Evolutionary conservation across 2,329 filamentous ascomycete genomes (phyloP).

Genomic region (Coccinonectria pachysandricola): DNA sequence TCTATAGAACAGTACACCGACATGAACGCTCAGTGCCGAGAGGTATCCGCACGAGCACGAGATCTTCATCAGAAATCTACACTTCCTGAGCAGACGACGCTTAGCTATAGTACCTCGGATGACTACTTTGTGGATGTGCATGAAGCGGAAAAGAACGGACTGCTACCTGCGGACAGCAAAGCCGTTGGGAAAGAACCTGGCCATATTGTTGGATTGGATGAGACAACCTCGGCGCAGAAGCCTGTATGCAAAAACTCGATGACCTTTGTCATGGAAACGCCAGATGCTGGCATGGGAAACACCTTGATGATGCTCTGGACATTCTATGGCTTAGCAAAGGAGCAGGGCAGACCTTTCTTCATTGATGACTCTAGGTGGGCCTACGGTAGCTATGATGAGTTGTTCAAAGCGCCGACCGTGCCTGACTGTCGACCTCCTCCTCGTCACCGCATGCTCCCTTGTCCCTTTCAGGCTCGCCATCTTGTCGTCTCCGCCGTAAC

Average conservation of each 20-base stretch:
- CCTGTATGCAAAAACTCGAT: slow-evolving; percentile 59
- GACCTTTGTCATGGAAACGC: slow-evolving; percentile 65
- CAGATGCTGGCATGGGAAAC: slow-evolving; percentile 66
- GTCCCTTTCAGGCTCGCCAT: slow-evolving; percentile 65
- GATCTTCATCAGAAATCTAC: slow-evolving; percentile 30
- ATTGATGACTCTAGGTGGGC: slow-evolving; percentile 77
- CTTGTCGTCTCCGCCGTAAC: slow-evolving; percentile 65
- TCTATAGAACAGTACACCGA: slow-evolving; percentile 54
- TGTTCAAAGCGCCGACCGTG: slow-evolving; percentile 57
- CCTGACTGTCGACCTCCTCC: slow-evolving; percentile 62
- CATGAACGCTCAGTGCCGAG: slow-evolving; percentile 57
- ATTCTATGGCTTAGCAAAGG: slow-evolving; percentile 67
- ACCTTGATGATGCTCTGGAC: slow-evolving; percentile 74
- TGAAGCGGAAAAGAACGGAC: slow-evolving; percentile 56
- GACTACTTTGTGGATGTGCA: slow-evolving; percentile 63
- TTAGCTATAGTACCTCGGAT: slow-evolving; percentile 51
- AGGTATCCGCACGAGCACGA: slow-evolving; percentile 50
- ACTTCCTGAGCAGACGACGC: slow-evolving; percentile 33
- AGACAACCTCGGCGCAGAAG: slow-evolving; percentile 32
- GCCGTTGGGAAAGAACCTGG: slow-evolving; percentile 32
- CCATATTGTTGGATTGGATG: slow-evolving; percentile 38
- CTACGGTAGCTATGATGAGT: slow-evolving; percentile 64
- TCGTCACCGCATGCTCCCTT: slow-evolving; percentile 67
- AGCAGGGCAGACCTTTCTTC: slow-evolving; percentile 69
- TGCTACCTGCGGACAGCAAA: slow-evolving; percentile 39